phyloP scores from a whole-genome alignment of 1,284 basidiomycete genomes.

The Kwoniella shivajii region DNA sequence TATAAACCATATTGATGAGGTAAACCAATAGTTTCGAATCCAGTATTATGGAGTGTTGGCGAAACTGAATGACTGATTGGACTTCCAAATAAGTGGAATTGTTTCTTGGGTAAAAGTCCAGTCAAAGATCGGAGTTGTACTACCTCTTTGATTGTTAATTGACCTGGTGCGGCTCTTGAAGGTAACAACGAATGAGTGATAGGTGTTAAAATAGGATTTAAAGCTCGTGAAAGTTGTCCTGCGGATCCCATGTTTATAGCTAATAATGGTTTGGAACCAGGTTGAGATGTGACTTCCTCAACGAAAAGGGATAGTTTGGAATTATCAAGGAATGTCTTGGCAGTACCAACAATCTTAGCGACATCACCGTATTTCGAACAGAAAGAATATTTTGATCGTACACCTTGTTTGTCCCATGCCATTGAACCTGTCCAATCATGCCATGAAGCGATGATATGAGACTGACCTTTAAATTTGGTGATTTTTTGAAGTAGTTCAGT shows the following conservation, averaged over 20 bases:
- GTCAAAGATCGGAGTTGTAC: conserved; percentile 77
- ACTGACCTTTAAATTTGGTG: conserved; percentile 66
- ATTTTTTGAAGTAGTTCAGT: conserved; percentile 67
- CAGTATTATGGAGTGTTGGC: conserved; percentile 90
- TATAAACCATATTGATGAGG: conserved; percentile 78
- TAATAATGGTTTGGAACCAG: conserved; percentile 73
- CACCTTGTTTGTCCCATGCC: conserved; percentile 73
- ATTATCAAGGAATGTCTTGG: conserved; percentile 75
- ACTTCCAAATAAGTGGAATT: conserved; percentile 84
- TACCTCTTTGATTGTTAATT: conserved; percentile 84
- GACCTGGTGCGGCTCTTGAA: conserved; percentile 84
- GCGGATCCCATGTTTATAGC: conserved; percentile 91
- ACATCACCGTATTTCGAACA: conserved; percentile 78
- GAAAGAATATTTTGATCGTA: conserved; percentile 69
- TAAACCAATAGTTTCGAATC: conserved; percentile 75
- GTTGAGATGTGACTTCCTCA: conserved; percentile 41
- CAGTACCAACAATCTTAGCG: conserved; percentile 88
- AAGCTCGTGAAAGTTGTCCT: conserved; percentile 86
- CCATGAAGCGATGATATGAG: conserved; percentile 87
- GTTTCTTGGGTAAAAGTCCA: conserved; percentile 70
- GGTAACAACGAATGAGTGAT: conserved; percentile 86
- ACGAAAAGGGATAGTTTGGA: conserved; percentile 76
- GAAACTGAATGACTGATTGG: conserved; percentile 90
- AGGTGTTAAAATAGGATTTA: conserved; percentile 84
- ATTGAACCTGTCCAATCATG: conserved; percentile 89